Base-by-base conservation (phyloP, 2,329 filamentous ascomycete genomes). In the Exophiala dermatitidis region DNA sequence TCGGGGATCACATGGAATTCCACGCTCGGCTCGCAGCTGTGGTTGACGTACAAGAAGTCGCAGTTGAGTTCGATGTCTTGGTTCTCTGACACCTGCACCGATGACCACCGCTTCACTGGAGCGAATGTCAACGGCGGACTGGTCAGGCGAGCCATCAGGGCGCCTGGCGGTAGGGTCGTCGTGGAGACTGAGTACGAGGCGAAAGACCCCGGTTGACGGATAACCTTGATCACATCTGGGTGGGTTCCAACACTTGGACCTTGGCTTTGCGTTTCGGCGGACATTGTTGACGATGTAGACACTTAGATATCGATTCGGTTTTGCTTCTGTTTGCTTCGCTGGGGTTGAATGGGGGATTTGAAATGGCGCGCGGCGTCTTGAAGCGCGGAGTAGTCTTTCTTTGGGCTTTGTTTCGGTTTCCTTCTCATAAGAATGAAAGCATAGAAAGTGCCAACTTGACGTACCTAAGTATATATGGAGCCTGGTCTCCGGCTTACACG, bases 41-140 rank as follows among this genome's bases (percentile, higher is more conserved):
- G 78, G 67, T 81, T 82, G 68, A 77, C 73, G 66, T 73, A 81
- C 28, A 80, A 72, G 7, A 81, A 68, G 59, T 79, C 78, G 54
- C 71, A 75, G 66, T 80, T 79, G 3, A 80, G 71, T 60, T 81
- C 77, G 60, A 81, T 77, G 65, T 81, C 77, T 0, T 71, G 68
- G 50, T 71, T 69, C 26, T 65, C 64, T 1, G 71, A 71, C 1
- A 73, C 74, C 60, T 81, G 77, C 2, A 81, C 78, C 2, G 47
- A 52, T 9, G 60, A 62, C 52, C 56, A 62, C 31, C 56, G 55
- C 46, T 60, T 59, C 2, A 36, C 36, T 3, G 41, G 31, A 29
- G 52, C 48, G 7, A 59, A 52, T 9, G 57, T 60, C 36, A 57
- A 10, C n/a, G 57, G 53, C 29, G 57, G 57, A 10, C 44, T 50